Conservation (phyloP, 306 rosid species). For the Lathyrus tuberosus region DNA sequence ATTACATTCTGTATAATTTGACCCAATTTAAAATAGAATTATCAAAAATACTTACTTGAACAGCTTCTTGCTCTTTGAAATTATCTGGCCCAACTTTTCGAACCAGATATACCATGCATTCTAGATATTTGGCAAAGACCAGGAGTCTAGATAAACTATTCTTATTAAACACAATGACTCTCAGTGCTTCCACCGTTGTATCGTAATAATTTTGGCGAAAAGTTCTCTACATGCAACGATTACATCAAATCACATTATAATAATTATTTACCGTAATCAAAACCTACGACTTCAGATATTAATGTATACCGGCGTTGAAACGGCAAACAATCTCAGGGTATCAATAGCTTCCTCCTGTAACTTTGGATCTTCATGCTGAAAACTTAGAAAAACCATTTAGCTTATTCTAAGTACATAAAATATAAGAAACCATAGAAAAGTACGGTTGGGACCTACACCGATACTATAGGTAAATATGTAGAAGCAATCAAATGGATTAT, state of each 20-base stretch:
- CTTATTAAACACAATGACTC: background rate
- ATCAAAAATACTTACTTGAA: constrained; percentile 28
- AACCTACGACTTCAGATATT: constrained; percentile 10
- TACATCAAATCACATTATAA: background rate
- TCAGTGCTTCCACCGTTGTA: constrained; percentile 27
- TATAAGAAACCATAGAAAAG: constrained; percentile 5
- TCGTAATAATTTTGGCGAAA: constrained; percentile 16
- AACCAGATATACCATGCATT: constrained; percentile 29
- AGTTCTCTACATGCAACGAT: constrained; percentile 23
- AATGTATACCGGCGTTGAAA: constrained; percentile 26
- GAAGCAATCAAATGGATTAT: background rate
- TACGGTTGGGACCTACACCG: background rate
- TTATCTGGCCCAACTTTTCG: background rate
- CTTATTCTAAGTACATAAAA: constrained; percentile 3
- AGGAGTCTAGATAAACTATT: background rate
- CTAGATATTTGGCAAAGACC: constrained; percentile 28
- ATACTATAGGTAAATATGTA: background rate
- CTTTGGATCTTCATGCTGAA: constrained; percentile 25
- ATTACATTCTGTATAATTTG: background rate
- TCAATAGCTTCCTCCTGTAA: constrained; percentile 26
- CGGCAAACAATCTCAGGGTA: constrained; percentile 27
- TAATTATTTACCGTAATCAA: background rate
- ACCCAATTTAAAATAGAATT: constrained; percentile 2
- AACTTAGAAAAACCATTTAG: constrained; percentile 22
- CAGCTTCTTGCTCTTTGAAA: constrained; percentile 11